Evolutionary conservation across 177 flowering plant genomes (phyloP).

Genomic region (Vitis hybrid): DNA sequence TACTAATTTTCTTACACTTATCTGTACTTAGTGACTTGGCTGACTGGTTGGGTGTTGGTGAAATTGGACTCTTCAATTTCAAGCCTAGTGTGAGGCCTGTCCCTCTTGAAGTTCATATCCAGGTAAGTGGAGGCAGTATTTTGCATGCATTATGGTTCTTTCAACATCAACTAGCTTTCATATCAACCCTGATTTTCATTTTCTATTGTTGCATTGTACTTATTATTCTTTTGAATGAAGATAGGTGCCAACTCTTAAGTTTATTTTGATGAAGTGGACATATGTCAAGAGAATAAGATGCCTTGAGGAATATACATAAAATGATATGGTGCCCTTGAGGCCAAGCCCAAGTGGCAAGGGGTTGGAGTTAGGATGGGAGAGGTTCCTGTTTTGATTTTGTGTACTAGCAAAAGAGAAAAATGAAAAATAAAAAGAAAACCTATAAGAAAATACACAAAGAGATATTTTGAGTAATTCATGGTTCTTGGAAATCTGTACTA

Average conservation of each 20-base stretch:
- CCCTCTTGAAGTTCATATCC: conserved; percentile 98
- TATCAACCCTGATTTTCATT: neutral
- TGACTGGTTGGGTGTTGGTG: conserved; percentile 95
- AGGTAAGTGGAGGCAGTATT: conserved; percentile 49
- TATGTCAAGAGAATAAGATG: neutral
- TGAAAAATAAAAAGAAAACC: too few relatives aligned
- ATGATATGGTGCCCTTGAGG: too few relatives aligned
- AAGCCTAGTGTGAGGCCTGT: conserved; percentile 99
- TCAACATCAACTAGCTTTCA: neutral
- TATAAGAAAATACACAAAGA: too few relatives aligned
- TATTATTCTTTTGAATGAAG: neutral
- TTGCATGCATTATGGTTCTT: conserved; percentile 2
- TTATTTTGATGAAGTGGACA: neutral
- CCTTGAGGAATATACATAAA: too few relatives aligned
- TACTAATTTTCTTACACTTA: neutral
- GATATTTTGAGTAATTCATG: too few relatives aligned
- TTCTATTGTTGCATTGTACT: neutral
- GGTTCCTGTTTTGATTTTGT: too few relatives aligned
- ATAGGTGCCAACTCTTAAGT: neutral
- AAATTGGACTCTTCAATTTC: conserved; percentile 87
- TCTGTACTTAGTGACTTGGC: conserved; percentile 67
- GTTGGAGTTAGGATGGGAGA: too few relatives aligned
- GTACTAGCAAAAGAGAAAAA: too few relatives aligned
- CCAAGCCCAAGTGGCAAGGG: too few relatives aligned
- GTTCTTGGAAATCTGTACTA: too few relatives aligned